Conservation (phyloP, 2,329 filamentous ascomycete species). For the Emergomyces pasteurianus region DNA sequence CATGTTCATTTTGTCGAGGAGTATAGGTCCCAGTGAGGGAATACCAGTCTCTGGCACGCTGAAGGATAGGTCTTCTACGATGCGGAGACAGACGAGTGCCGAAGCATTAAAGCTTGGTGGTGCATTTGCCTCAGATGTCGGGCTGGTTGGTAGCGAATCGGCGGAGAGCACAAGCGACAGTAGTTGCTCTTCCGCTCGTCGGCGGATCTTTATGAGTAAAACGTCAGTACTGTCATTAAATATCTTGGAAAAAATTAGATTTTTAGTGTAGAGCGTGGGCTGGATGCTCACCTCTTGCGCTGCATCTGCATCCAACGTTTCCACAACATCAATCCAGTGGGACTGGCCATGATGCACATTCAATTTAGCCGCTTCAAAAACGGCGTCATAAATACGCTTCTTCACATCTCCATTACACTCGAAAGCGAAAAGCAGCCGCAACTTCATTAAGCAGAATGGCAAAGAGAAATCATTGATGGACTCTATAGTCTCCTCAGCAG, state of each 20-base stretch:
- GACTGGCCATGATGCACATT: constrained; percentile 23
- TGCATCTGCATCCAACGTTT: constrained; percentile 26
- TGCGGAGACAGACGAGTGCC: constrained; percentile 24
- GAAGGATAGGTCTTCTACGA: constrained; percentile 28
- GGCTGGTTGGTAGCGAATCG: constrained; percentile 6
- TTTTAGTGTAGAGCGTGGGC: background rate
- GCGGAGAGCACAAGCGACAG: constrained; percentile 21
- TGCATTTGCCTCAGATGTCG: background rate
- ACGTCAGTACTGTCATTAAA: constrained; percentile 8
- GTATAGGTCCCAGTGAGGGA: constrained; percentile 18
- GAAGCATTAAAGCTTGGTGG: constrained; percentile 5
- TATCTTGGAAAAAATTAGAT: background rate
- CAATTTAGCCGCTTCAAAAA: constrained; percentile 29
- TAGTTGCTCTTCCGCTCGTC: constrained; percentile 31
- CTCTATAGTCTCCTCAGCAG: constrained; percentile 25
- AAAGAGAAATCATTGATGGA: constrained; percentile 32
- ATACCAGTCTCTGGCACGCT: constrained; percentile 26
- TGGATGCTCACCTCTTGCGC: constrained; percentile 21
- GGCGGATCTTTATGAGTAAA: constrained; percentile 21
- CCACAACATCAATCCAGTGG: constrained; percentile 30
- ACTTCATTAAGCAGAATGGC: constrained; percentile 31
- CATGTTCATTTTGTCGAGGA: constrained; percentile 31
- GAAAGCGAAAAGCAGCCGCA: constrained; percentile 28
- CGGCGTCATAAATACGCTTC: constrained; percentile 25
- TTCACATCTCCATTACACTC: constrained; percentile 16